Evolutionary conservation across 352 stramenopile genomes (phyloP), one percentile per base, ranked within the genome.

Genomic region (Pythium pyrilobum): DNA sequence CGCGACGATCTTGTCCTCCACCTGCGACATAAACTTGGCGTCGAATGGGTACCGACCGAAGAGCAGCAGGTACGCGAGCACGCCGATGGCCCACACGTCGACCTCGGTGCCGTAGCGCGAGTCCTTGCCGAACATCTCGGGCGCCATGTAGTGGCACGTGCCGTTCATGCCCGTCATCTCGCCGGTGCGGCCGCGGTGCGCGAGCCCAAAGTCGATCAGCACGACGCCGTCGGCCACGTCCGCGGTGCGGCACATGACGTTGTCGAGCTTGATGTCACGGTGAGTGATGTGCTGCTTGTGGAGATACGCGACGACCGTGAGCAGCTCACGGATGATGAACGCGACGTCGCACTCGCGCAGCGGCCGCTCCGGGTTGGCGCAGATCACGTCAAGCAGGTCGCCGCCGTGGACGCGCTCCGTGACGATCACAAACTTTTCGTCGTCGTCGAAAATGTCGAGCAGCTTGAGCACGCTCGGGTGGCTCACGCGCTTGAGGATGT

Each of bases 241-340:
- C 2, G 49, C 21, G 0, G 66, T 73, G 55, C 80, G 81, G 59
- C 78, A 80, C 49, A 94, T 44, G n/a, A 94, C 68, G 60, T 94
- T 94, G 56, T 94, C 83, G 32, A 87, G 62, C 57, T 94, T 94
- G 39, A 94, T 53, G 55, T 94, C 83, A 37, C 83, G 81, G 55
- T 94, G 83, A 2, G 81, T 90, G 47, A 94, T 85, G 21, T 81
- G 79, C 37, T 71, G 67, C 13, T 72, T 54, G 59, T 94, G 83
- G 45, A 94, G 54, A 21, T 89, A 83, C 7, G 64, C 66, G 23
- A 94, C 40, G n/a, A 87, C 83, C 7, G 64, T 58, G 18, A 92
- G 64, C 42, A 94, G 59, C 43, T 94, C 72, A 1, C 73, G 75
- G 4, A 94, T 59, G 43, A 94, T 59, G 1, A 60, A 64, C 7